A percentile compares a stretch with the other conserved stretches of the same genome.
Evolutionary conservation across 2,329 filamentous ascomycete genomes (phyloP).

Genomic region (Ambrosiella xylebori): DNA sequence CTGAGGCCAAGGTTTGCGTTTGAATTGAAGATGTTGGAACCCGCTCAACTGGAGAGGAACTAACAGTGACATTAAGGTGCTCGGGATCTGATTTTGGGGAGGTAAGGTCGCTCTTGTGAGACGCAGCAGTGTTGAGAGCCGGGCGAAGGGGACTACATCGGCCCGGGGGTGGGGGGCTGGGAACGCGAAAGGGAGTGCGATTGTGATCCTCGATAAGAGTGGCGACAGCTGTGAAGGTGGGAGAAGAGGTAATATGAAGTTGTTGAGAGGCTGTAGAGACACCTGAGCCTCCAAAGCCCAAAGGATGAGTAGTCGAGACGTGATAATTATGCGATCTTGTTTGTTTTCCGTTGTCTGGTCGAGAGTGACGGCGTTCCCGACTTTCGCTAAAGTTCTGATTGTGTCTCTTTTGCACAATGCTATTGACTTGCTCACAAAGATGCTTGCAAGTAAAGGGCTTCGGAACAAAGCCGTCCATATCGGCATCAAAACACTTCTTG

Average conservation of each 20-base stretch:
- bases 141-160: not conserved
- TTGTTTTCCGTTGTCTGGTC: too few species aligned
- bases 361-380: not conserved
- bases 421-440: conserved; percentile 48
- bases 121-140: not conserved
- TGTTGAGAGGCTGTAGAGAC: not conserved
- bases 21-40: too few species aligned
- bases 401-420: conserved; percentile 25
- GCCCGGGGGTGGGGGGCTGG: not conserved
- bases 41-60: not conserved
- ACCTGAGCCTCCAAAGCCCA: too few species aligned
- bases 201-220: not conserved
- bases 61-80: not conserved
- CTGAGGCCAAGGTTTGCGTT: too few species aligned
- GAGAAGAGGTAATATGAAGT: not conserved
- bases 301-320: too few species aligned
- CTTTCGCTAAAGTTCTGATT: not conserved
- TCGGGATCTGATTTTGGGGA: not conserved
- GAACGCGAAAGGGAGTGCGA: not conserved
- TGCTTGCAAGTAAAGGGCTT: conserved; percentile 69
- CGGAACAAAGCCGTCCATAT: conserved; percentile 54
- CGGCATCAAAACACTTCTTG: conserved; percentile 1
- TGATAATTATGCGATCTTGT: too few species aligned
- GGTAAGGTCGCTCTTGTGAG: not conserved
- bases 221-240: not conserved